Percentiles rank a stretch among this genome's conserved stretches.
phyloP scores from a whole-genome alignment of 2,329 filamentous ascomycete genomes.

The Sclerotinia nivalis region DNA sequence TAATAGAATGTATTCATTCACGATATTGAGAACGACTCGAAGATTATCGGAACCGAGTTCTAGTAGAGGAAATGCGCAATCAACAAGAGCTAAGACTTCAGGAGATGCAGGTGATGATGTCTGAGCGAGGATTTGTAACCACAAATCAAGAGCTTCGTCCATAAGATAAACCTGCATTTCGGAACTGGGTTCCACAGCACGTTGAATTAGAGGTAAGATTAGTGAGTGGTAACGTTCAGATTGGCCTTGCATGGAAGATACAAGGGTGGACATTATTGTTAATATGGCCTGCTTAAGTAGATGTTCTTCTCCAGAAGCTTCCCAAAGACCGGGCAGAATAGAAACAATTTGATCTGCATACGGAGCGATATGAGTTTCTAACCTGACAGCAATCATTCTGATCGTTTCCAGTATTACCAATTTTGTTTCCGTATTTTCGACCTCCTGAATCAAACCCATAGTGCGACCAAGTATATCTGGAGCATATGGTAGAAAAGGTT shows the following conservation, averaged over 20 bases:
- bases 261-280: conserved; percentile 78
- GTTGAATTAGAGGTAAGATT: conserved; percentile 79
- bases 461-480: conserved; percentile 70
- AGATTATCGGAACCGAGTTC: conserved; percentile 66
- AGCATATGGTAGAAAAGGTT: conserved; percentile 75
- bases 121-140: conserved; percentile 72
- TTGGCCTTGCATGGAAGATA: conserved; percentile 78
- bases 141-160: conserved; percentile 89
- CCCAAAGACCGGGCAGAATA: conserved; percentile 81
- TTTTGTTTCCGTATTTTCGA: conserved; percentile 84
- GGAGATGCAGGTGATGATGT: conserved; percentile 61
- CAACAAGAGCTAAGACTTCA: conserved; percentile 63
- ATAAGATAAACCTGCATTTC: conserved; percentile 78
- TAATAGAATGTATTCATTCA: conserved; percentile 70
- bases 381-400: conserved; percentile 73
- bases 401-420: conserved; percentile 87
- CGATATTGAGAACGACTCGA: conserved; percentile 60
- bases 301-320: conserved; percentile 74
- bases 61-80: conserved; percentile 65
- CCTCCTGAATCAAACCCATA: conserved; percentile 75
- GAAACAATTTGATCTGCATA: conserved; percentile 80
- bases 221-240: conserved; percentile 77
- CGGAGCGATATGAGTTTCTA: conserved; percentile 70
- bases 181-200: conserved; percentile 75
- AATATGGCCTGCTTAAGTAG: conserved; percentile 94